Conservation (phyloP, 139 green algal genomes). For the Coelastrella sp. region DNA sequence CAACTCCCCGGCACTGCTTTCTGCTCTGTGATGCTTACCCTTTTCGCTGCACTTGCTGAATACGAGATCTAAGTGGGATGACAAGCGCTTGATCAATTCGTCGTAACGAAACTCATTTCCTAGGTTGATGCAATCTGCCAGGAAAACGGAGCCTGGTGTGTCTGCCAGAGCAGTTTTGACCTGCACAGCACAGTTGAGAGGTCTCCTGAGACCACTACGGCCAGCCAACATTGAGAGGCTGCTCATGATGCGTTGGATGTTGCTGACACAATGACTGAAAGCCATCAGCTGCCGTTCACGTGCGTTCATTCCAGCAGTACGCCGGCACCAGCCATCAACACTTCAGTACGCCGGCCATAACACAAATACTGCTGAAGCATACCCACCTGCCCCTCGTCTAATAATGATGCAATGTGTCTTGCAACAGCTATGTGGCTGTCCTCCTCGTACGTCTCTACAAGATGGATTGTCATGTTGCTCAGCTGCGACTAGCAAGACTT, state of each 20-base stretch:
- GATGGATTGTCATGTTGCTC: slow-evolving; percentile 32
- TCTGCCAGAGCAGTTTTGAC: slow-evolving; percentile 36
- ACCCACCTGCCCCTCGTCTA: slow-evolving; percentile 45
- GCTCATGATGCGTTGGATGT: too few species aligned
- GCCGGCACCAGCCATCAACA: neutral
- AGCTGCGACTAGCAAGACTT: neutral
- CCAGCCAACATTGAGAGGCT: too few species aligned
- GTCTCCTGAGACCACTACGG: neutral
- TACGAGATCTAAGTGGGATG: slow-evolving; percentile 35
- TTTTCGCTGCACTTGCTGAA: slow-evolving; percentile 38
- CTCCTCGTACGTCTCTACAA: slow-evolving; percentile 47
- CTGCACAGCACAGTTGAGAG: neutral
- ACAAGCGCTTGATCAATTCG: slow-evolving; percentile 38
- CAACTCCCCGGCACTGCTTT: neutral
- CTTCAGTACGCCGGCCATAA: too few species aligned
- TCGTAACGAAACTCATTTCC: slow-evolving; percentile 8
- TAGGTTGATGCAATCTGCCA: slow-evolving; percentile 3
- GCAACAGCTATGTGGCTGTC: slow-evolving; percentile 40
- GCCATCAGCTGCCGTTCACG: too few species aligned
- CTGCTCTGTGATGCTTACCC: slow-evolving; percentile 14
- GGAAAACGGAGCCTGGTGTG: slow-evolving; percentile 27
- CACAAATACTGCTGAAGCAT: too few species aligned
- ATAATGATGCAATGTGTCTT: slow-evolving; percentile 18
- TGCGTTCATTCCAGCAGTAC: neutral
- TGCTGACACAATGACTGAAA: too few species aligned